Base-by-base conservation (phyloP, 2,329 filamentous ascomycete genomes). In the Epichloe sylvatica region DNA sequence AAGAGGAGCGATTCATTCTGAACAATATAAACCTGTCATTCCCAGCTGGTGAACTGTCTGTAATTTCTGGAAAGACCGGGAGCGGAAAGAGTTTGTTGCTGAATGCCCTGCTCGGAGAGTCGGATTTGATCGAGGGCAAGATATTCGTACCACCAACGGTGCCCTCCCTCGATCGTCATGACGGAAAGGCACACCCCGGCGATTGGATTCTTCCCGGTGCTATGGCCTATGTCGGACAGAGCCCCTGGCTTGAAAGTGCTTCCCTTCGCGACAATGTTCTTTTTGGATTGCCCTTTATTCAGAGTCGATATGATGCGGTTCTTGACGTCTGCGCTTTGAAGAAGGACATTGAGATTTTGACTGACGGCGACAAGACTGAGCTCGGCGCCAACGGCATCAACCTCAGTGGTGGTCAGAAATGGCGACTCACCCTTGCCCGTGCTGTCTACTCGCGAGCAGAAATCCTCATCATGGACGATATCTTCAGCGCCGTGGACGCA, bases 311-410 rank as follows among this genome's bases (percentile, higher is more conserved):
- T 60, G 68, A 72, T 1, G 78, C 81, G 56, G 86, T 87, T 0
- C 64, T 90, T 7, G 73, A 79, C 36, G 84, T 82, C 2, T 92
- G 86, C 53, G 85, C 85, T 0, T 62, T 94, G 41, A 75, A 75
- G 47, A 86, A 86, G 59, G 88, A 94, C 57, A 68, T 94, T 34
- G 76, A 82, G 15, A 86, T 88, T 70, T 72, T 94, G 15, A 69
- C 77, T 0, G 84, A 91, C 59, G 86, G 86, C 4, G 86, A 92
- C 57, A 67, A 77, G 44, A 94, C 88, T 0, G 84, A 90, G 59
- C 86, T 94, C 47, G 87, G 87, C 11, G 84, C 85, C 3, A 90
- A 91, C 53, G 87, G 87, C 6, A 86, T 92, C 57, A 90, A 91
- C 56, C 70, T 94, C 6, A 88, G 83, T 53, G 87, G 88, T 54